Evolutionary conservation across 345 rosid species (phyloP).

Genomic region (Jatropha curcas): DNA sequence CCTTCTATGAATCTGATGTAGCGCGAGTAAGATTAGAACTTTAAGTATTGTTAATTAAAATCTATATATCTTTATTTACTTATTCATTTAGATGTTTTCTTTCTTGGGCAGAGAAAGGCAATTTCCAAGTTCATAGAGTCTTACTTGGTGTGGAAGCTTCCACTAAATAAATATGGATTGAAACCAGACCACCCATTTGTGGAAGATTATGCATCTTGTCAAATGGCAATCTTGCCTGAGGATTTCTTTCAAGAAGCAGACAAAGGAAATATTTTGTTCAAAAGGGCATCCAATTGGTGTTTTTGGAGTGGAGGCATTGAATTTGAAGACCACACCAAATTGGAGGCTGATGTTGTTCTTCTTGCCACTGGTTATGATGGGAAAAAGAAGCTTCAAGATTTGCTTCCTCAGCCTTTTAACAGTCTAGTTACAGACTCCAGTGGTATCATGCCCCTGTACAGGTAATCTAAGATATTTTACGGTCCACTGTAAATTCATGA

Average conservation of each 20-base stretch:
- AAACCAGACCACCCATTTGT: constrained; percentile 57
- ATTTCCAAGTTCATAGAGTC: constrained; percentile 60
- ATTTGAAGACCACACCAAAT: constrained; percentile 43
- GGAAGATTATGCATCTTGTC: constrained; percentile 64
- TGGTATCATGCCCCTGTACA: constrained; percentile 57
- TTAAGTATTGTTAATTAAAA: not conserved
- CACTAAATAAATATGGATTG: constrained; percentile 48
- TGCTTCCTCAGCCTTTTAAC: constrained; percentile 47
- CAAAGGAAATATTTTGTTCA: constrained; percentile 56
- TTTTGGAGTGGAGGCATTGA: constrained; percentile 50
- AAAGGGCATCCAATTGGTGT: constrained; percentile 52
- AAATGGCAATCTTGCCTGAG: constrained; percentile 58
- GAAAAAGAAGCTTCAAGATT: constrained; percentile 42
- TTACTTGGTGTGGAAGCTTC: constrained; percentile 52
- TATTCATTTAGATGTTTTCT: not conserved
- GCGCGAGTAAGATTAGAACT: no score
- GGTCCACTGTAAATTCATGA: no score
- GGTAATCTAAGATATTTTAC: no score
- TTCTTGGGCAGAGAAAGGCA: constrained; percentile 34
- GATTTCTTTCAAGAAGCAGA: constrained; percentile 55
- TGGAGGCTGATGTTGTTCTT: constrained; percentile 59
- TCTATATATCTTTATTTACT: not conserved
- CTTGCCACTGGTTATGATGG: constrained; percentile 59
- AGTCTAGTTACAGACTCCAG: constrained; percentile 32
- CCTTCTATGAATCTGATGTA: no score